Conservation (phyloP, 768 basidiomycete genomes). For the Hericium coralloides region DNA sequence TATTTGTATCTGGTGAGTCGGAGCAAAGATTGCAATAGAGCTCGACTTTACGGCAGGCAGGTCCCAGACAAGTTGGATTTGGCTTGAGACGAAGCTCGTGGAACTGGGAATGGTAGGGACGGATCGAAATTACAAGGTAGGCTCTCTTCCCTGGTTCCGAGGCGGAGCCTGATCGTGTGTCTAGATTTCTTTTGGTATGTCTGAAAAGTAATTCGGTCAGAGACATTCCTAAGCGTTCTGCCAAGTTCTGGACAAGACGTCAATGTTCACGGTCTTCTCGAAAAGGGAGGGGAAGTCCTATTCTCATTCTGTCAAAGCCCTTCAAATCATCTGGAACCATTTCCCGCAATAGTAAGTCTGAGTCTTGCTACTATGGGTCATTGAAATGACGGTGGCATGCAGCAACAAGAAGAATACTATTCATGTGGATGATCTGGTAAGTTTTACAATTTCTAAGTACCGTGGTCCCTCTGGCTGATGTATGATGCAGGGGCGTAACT, state of each 20-base stretch:
- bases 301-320: slow-evolving; percentile 73
- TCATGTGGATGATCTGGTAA: slow-evolving; percentile 78
- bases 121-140: slow-evolving; percentile 58
- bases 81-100: slow-evolving; percentile 81
- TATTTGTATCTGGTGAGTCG: slow-evolving; percentile 70
- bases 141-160: neutral
- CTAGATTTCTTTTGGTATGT: slow-evolving; percentile 12
- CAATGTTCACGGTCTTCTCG: slow-evolving; percentile 85
- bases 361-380: slow-evolving; percentile 1
- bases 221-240: slow-evolving; percentile 1
- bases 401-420: slow-evolving; percentile 70
- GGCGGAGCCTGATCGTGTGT: neutral
- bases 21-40: neutral
- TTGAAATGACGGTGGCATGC: neutral
- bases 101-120: slow-evolving; percentile 81
- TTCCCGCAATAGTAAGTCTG: slow-evolving; percentile 65
- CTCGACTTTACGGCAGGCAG: slow-evolving; percentile 23
- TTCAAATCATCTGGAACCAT: slow-evolving; percentile 82
- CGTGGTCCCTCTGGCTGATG: neutral
- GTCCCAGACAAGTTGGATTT: slow-evolving; percentile 84
- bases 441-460: slow-evolving; percentile 13
- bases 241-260: slow-evolving; percentile 74
- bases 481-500: slow-evolving; percentile 45
- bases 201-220: neutral
- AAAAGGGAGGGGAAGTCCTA: slow-evolving; percentile 65